phyloP scores from a whole-genome alignment of 2,329 filamentous ascomycete species.

The Drechslerella dactyloides region DNA sequence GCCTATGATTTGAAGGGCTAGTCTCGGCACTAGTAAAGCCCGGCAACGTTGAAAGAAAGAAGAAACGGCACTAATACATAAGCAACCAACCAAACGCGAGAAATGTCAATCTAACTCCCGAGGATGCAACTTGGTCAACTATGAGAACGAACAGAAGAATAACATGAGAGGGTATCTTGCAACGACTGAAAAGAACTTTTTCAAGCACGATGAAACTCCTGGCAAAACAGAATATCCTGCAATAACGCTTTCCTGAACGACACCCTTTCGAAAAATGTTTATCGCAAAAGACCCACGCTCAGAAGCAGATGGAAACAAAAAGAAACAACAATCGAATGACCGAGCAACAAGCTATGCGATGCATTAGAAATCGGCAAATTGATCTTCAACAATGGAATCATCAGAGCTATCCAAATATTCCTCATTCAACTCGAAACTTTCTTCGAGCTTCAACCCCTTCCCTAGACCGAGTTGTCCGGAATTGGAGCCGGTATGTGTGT shows the following conservation, averaged over 20 bases:
- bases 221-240: background rate
- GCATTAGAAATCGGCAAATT: background rate
- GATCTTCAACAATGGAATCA: background rate
- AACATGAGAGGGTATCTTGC: conserved; percentile 37
- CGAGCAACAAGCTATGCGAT: background rate
- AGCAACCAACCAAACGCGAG: background rate
- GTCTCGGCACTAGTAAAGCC: background rate
- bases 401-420: conserved; percentile 25
- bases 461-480: background rate
- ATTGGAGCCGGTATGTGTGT: background rate
- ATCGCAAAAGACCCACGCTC: conserved; percentile 14
- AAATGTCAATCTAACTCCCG: conserved; percentile 6
- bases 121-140: background rate
- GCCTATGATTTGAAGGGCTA: too few relatives aligned
- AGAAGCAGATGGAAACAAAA: conserved; percentile 17
- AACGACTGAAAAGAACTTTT: conserved; percentile 18
- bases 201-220: conserved; percentile 15
- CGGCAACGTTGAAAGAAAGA: background rate
- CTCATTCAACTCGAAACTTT: conserved; percentile 34
- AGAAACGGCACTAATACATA: conserved; percentile 1
- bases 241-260: background rate
- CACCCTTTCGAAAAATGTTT: background rate
- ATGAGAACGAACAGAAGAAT: conserved; percentile 15
- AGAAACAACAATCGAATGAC: background rate
- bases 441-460: conserved; percentile 43